Evolutionary conservation across 140 eudicot species (phyloP).

Genomic region (Anethum foeniculum): DNA sequence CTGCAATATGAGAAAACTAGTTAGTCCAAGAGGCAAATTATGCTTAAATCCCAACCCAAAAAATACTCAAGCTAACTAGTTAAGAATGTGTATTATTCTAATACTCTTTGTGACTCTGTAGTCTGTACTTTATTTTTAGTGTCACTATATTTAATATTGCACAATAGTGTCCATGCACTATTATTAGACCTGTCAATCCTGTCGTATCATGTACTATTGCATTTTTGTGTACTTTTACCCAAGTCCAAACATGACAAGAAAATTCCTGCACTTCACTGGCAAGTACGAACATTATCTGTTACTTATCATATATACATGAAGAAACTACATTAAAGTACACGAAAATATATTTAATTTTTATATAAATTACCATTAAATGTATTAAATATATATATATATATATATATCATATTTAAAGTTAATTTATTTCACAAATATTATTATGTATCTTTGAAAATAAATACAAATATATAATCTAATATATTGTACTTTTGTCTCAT

Average conservation of each 20-base stretch:
- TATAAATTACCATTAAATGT: no score
- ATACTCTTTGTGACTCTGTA: background rate
- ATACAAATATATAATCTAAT: background rate
- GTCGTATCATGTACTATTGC: background rate
- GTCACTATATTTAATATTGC: background rate
- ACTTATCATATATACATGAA: background rate
- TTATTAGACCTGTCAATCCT: background rate
- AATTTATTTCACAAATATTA: background rate
- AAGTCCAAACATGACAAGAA: background rate
- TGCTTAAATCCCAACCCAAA: background rate
- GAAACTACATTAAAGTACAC: background rate
- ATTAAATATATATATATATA: no score
- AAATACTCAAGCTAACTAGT: background rate
- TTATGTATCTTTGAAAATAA: background rate
- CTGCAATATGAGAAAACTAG: slow-evolving; percentile 33
- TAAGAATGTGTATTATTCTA: background rate
- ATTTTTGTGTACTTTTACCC: background rate
- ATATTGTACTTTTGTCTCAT: background rate
- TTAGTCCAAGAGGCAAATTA: slow-evolving; percentile 14
- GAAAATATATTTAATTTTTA: background rate
- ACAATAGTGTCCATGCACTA: background rate
- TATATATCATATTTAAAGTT: background rate
- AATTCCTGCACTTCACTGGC: background rate
- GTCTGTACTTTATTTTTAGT: background rate
- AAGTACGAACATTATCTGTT: background rate